A percentile compares a stretch with the other conserved stretches of the same genome.
Evolutionary conservation across 805 yeast species (phyloP).

Genomic region (Candida krabiensis): DNA sequence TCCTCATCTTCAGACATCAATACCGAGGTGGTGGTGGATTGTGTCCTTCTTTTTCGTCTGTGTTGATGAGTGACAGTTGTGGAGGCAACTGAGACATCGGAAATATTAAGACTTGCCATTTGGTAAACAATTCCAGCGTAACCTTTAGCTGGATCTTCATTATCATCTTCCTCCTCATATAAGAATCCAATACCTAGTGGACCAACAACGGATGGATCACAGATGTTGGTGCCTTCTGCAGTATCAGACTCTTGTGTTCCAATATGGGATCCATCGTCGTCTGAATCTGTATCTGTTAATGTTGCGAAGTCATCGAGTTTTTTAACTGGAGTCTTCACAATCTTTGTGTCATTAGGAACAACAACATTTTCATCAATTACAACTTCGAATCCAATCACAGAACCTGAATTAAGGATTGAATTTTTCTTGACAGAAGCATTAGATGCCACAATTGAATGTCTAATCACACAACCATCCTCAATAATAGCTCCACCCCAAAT

Average conservation of each 20-base stretch:
- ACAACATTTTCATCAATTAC: conserved; percentile 53
- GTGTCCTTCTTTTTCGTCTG: conserved; percentile 40
- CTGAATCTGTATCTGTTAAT: conserved; percentile 28
- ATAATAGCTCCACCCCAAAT: conserved; percentile 83
- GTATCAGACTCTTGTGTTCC: conserved; percentile 21
- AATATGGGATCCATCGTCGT: conserved; percentile 27
- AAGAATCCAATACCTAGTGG: conserved; percentile 50
- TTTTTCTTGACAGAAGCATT: conserved; percentile 53
- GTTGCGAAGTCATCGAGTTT: conserved; percentile 28
- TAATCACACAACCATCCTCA: conserved; percentile 60
- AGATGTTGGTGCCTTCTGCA: conserved; percentile 20
- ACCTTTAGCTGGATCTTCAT: conserved; percentile 29
- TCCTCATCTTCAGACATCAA: conserved; percentile 41
- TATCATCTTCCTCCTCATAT: conserved; percentile 53
- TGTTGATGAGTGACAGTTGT: conserved; percentile 34
- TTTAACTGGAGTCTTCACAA: conserved; percentile 49
- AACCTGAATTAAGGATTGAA: conserved; percentile 61
- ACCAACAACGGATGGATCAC: conserved; percentile 41
- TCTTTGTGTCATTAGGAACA: conserved; percentile 51
- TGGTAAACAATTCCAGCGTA: conserved; percentile 45
- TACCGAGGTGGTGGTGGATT: conserved; percentile 35
- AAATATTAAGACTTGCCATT: conserved; percentile 43
- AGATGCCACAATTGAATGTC: conserved; percentile 70
- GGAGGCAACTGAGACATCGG: conserved; percentile 56
- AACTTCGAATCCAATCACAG: conserved; percentile 78